These are phyloP conservation scores for Zostera marina DNA, from an alignment of 116 monocot species.

Conservation along the genomic window DNA sequence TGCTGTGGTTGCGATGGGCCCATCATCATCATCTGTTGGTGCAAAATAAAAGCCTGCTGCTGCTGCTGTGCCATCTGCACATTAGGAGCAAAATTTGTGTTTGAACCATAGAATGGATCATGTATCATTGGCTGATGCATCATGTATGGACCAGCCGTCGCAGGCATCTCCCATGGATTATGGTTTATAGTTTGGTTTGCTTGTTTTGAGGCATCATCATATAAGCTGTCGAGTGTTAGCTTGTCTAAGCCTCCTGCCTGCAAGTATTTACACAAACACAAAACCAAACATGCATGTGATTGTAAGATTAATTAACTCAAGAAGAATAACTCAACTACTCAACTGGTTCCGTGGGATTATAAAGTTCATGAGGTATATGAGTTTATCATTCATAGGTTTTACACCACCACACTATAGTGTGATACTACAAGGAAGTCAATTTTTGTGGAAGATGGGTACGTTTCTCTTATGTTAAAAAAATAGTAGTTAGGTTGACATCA, in stretches of 20 bases:
- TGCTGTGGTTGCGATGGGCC: slow-evolving; percentile 37
- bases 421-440: no score
- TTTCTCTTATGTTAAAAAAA: no score
- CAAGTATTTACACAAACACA: not conserved
- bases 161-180: slow-evolving; percentile 80
- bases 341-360: no score
- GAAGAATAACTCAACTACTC: no score
- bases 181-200: slow-evolving; percentile 62
- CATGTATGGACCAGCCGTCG: slow-evolving; percentile 17
- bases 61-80: slow-evolving; percentile 96
- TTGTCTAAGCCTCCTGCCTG: slow-evolving; percentile 90
- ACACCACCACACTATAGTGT: no score
- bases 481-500: not conserved
- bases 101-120: slow-evolving; percentile 83
- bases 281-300: not conserved
- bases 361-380: no score
- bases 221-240: slow-evolving; percentile 85
- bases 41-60: slow-evolving; percentile 72
- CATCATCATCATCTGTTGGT: slow-evolving; percentile 68
- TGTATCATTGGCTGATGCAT: slow-evolving; percentile 29
- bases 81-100: slow-evolving; percentile 32
- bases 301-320: not conserved
- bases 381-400: no score
- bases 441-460: no score
- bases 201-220: slow-evolving; percentile 62